Evolutionary conservation across 2,329 filamentous ascomycete genomes (phyloP), one percentile per base, ranked within the genome.

Genomic region (Huntiella abstrusa): DNA sequence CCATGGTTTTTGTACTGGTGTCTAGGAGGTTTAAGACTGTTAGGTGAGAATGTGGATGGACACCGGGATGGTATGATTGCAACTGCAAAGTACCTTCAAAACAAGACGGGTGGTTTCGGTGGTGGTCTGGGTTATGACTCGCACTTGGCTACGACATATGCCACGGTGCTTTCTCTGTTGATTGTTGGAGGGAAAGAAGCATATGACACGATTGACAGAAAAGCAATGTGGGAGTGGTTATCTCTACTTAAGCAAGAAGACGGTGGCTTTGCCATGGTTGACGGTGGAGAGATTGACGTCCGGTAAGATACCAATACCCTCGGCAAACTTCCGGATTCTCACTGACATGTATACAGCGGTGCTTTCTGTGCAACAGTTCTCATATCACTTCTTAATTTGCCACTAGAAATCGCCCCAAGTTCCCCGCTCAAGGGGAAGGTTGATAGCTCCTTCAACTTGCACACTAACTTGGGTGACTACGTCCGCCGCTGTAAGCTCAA

Each of bases 1-100:
- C 87, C 91, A 7, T 98, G 91, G 91, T 73, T 94, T 56, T 70
- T 94, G 52, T 96, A 95, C 64, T 98, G 91, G 91, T 82, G 75
- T 45, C 67, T 96, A 46, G 75, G 79, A 33, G 85, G 75, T 2
- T 67, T 98, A 52, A 67, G 71, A 19, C 67, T 87, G 33, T 65
- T 98, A 43, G 86, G 84, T 41, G 75, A 86, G 57, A 83, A 94
- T 58, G 67, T 73, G 41, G 62, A 62, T 32, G 61, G 75, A 35
- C 88, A 84, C 60, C 73, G 79, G 47, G 65, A 80, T 52, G 69
- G 72, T 62, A 74, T 88, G 49, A 65, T 83, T 43, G 72, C 77
- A 50, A 95, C 87, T 5, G 78, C 91, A 43, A 70, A 69, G 41
- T 75, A 83, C 39, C 78, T 88, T 62, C 91, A 96, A 63, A 92